Base-by-base conservation (phyloP, 164 flowering plant species). In the Annona squamosa region DNA sequence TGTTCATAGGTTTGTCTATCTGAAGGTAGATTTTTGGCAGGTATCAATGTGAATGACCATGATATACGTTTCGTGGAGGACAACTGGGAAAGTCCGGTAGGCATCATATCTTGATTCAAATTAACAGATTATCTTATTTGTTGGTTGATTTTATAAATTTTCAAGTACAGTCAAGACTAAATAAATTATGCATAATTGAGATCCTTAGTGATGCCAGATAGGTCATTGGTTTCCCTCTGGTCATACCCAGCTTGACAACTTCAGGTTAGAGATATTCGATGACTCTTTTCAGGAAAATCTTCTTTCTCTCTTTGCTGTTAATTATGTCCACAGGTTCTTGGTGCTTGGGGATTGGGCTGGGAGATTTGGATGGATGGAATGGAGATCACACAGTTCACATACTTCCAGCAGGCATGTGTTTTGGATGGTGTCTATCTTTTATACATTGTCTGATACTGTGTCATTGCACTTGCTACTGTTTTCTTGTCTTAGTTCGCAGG, bases 311-410 rank as follows among this genome's bases (percentile, higher is more conserved):
- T 66, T 26, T 26, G 37, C 37, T 26, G 37, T 26, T 42, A 16
- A 67, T 52, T 52, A 69, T 45, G n/a, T 48, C 71, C 45, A 59
- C 73, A 94, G 99, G 99, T 95, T 69, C 97, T 95, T 75, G 99
- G 99, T 81, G 98, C 99, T 41, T 95, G 99, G 97, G 99, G 99
- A 70, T 85, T 95, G 82, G 99, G 99, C 72, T 92, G 99, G 99
- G 99, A 95, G 84, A 80, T 95, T 67, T 95, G 99, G 99, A 92
- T 95, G 99, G 98, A 95, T 83, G 99, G 99, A 59, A 95, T 95
- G 98, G 99, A 95, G 87, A 90, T 95, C 74, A 92, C 99, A 68
- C 99, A 95, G 76, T 95, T 95, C 81, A 95, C 99, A 48, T 95
- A 95, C 84, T 95, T 95, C 75, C 99, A 95, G 86, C 99, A 95